Conservation (phyloP, 257 asterid genomes). For the Ocimum tenuiflorum region DNA sequence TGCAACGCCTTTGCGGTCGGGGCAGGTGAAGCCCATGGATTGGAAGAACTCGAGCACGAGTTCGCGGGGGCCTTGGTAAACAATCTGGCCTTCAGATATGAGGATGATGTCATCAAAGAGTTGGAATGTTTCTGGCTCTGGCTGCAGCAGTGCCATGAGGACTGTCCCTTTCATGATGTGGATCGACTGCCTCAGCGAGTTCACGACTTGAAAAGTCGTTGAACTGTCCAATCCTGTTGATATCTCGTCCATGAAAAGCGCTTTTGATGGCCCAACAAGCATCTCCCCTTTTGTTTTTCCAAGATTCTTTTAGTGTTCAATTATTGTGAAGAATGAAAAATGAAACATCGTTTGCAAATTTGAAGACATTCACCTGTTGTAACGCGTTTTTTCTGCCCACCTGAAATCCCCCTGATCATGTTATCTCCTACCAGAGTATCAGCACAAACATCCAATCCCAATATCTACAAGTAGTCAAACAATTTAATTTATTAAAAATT, state of each 20-base stretch:
- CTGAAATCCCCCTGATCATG: constrained; percentile 43
- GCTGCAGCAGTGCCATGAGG: constrained; percentile 48
- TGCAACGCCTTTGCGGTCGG: constrained; percentile 53
- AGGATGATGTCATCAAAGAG: constrained; percentile 46
- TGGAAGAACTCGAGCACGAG: constrained; percentile 39
- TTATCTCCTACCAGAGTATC: constrained; percentile 47
- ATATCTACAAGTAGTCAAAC: constrained; percentile 23
- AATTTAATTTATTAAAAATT: too few species aligned
- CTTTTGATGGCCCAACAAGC: constrained; percentile 50
- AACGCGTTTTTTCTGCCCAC: constrained; percentile 46
- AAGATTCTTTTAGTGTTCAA: background rate
- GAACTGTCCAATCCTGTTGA: constrained; percentile 56
- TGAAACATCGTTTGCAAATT: too few species aligned
- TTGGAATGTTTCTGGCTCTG: constrained; percentile 45
- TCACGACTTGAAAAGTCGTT: constrained; percentile 42
- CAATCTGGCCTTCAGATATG: constrained; percentile 34
- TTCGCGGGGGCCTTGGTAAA: constrained; percentile 46
- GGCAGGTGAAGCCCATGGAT: constrained; percentile 48
- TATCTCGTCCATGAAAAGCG: constrained; percentile 56
- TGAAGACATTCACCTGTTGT: constrained; percentile 42
- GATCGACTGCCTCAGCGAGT: constrained; percentile 36
- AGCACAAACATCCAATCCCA: constrained; percentile 46
- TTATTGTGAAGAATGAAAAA: too few species aligned
- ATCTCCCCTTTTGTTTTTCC: constrained; percentile 36
- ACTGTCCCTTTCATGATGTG: constrained; percentile 42